Evolutionary conservation across 306 rosid species (phyloP), one percentile per base, ranked within the genome.

Genomic region (Prunus fruticosa): DNA sequence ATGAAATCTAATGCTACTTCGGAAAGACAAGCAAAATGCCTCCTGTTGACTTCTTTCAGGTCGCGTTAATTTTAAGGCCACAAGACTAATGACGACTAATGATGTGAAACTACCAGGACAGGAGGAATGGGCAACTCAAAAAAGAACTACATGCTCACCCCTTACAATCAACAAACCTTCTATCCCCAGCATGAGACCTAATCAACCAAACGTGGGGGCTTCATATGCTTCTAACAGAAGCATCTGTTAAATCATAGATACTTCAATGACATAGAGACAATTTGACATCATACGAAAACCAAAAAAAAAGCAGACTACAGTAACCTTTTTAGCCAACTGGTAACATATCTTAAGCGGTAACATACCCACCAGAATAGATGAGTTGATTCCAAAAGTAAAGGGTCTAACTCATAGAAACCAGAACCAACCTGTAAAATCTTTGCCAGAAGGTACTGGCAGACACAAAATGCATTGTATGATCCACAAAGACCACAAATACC

Each of bases 401-500:
- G 68, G 72, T 83, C 88, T 88, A 80, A 76, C 82, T 82, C 76
- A 76, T 82, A 74, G 77, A 86, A 83, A 85, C 85, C 88, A 86
- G 85, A 86, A 82, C 82, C 90, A 86, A 80, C 82, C 85, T 80
- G 87, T 79, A 83, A 80, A 86, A 79, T 83, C 72, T 75, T 74
- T 77, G 83, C 92, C 93, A 84, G 88, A 82, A 65, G 62, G 88
- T 82, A 79, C 93, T 86, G 88, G 93, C 89, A 56, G 96, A 90
- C 97, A 82, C 86, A 83, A 62, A 65, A 75, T 82, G 89, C 86
- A 85, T 78, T 70, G 83, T 89, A 87, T 74, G 76, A 91, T 89
- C 86, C 91, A 89, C 80, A 87, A 81, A 80, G 97, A 91, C 96
- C 91, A 81, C 34, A 78, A 87, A 85, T 86, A 88, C 91, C 91